Percentiles rank a stretch among this genome's conserved stretches.
Evolutionary conservation across 1,284 basidiomycete species (phyloP).

Genomic region (Sporisorium iseilematis-ciliati): DNA sequence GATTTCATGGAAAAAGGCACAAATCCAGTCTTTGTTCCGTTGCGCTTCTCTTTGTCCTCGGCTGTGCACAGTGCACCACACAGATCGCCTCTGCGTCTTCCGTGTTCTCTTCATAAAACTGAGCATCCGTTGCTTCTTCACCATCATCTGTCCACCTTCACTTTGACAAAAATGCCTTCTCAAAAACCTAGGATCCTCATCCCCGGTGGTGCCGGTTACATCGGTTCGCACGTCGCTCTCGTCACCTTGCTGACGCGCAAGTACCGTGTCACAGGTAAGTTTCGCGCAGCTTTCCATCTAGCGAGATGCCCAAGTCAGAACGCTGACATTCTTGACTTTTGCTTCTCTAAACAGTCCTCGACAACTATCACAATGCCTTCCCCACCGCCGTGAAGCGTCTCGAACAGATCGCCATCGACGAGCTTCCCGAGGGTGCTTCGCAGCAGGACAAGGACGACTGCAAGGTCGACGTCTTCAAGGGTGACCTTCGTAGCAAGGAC

Average conservation of each 20-base stretch:
- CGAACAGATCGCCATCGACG: slow-evolving; percentile 80
- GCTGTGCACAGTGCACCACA: no score
- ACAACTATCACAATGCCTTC: slow-evolving; percentile 84
- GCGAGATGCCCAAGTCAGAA: neutral
- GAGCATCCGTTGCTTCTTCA: slow-evolving; percentile 8
- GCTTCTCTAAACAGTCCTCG: slow-evolving; percentile 50
- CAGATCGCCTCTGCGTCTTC: neutral
- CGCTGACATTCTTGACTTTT: neutral
- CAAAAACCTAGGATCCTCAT: slow-evolving; percentile 66
- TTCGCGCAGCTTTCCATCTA: neutral
- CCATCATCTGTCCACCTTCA: slow-evolving; percentile 10
- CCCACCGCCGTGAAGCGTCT: slow-evolving; percentile 80
- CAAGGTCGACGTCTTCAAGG: slow-evolving; percentile 77
- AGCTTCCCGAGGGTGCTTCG: slow-evolving; percentile 77
- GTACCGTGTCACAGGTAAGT: slow-evolving; percentile 78
- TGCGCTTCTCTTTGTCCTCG: no score
- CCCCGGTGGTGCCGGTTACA: slow-evolving; percentile 69
- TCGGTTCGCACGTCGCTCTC: slow-evolving; percentile 91
- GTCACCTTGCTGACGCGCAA: slow-evolving; percentile 84
- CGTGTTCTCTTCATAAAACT: neutral
- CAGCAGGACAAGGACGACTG: slow-evolving; percentile 77
- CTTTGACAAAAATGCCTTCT: slow-evolving; percentile 32
- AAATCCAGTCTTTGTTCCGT: neutral
- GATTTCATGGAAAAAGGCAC: neutral
- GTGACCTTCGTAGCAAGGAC: slow-evolving; percentile 61